Percentiles rank a stretch among this genome's conserved stretches.
These are phyloP conservation scores for Ulota crispa DNA, from an alignment of 225 moss, liverwort and hornwort genomes.

Conservation along the genomic window DNA sequence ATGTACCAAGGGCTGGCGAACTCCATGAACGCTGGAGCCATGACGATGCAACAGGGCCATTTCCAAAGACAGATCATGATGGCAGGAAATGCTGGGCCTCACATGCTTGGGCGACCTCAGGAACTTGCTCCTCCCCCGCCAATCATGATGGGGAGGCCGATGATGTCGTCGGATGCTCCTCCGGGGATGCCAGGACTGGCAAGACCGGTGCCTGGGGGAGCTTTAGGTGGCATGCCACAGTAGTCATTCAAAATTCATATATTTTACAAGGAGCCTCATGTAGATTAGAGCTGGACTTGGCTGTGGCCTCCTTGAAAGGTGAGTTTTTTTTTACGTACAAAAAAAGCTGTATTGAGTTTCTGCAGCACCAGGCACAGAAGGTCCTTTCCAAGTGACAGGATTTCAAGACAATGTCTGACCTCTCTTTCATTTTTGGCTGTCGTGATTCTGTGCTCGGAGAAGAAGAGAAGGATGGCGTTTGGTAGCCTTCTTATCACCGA, in stretches of 20 bases:
- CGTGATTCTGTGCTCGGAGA: conserved; percentile 13
- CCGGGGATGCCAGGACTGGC: conserved; percentile 40
- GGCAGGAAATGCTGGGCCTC: conserved; percentile 36
- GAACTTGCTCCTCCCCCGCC: conserved; percentile 32
- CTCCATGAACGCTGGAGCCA: conserved; percentile 46
- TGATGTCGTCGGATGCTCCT: conserved; percentile 27
- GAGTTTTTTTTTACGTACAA: conserved; percentile 13
- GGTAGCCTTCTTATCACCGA: conserved; percentile 2
- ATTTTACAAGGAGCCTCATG: conserved; percentile 30
- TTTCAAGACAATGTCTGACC: conserved; percentile 50
- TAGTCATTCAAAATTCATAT: conserved; percentile 42
- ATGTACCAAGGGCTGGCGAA: conserved; percentile 55
- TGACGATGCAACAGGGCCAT: conserved; percentile 47
- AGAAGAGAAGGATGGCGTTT: background rate
- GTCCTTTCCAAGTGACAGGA: conserved; percentile 18
- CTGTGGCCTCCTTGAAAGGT: conserved; percentile 25
- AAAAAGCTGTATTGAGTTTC: conserved; percentile 26
- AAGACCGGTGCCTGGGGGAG: conserved; percentile 42
- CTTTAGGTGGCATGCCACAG: conserved; percentile 45
- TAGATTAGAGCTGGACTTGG: conserved; percentile 27
- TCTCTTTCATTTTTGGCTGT: conserved; percentile 25
- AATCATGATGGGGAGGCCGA: conserved; percentile 36
- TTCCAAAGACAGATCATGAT: conserved; percentile 51
- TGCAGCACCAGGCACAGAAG: conserved; percentile 16
- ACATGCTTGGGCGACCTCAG: conserved; percentile 44